Percentiles rank a stretch among this genome's conserved stretches.
phyloP scores from a whole-genome alignment of 2,329 filamentous ascomycete species.

The Diaporthe aspalathi region DNA sequence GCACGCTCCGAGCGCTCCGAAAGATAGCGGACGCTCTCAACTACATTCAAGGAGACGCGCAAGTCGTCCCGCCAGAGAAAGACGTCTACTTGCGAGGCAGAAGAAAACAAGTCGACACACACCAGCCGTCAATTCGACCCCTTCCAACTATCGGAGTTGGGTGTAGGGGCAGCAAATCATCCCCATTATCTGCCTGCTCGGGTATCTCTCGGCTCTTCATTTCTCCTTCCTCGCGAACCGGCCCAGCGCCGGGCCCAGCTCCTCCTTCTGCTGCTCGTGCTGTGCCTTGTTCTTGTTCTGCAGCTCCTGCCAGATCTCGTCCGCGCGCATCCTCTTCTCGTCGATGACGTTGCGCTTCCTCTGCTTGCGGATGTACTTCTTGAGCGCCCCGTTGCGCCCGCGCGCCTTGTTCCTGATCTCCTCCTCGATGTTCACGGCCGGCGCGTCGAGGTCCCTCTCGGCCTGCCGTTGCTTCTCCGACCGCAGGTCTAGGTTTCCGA shows the following conservation, averaged over 20 bases:
- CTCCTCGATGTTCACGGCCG: constrained; percentile 66
- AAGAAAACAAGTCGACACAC: not conserved
- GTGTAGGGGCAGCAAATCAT: not conserved
- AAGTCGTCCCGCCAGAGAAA: not conserved
- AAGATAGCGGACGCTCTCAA: not conserved
- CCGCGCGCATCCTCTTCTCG: constrained; percentile 88
- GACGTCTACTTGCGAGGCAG: not conserved
- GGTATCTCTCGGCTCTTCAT: constrained; percentile 45
- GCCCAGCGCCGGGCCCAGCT: constrained; percentile 86
- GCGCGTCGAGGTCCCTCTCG: constrained; percentile 83
- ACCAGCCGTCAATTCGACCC: not conserved
- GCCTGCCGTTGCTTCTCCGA: constrained; percentile 81
- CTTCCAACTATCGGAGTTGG: not conserved
- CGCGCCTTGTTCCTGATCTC: constrained; percentile 81
- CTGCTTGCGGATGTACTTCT: constrained; percentile 92
- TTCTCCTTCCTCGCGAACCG: constrained; percentile 82
- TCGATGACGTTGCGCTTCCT: constrained; percentile 94
- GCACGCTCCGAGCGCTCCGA: not conserved
- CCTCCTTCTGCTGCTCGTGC: constrained; percentile 72
- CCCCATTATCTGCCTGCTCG: constrained; percentile 32
- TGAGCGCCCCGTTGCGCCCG: constrained; percentile 89
- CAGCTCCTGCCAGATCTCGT: constrained; percentile 82
- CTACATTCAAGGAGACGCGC: not conserved
- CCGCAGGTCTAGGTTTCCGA: constrained; percentile 87
- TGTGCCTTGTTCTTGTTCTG: constrained; percentile 74